Conservation (phyloP, 1,284 basidiomycete genomes). For the Tremellales sp. region DNA sequence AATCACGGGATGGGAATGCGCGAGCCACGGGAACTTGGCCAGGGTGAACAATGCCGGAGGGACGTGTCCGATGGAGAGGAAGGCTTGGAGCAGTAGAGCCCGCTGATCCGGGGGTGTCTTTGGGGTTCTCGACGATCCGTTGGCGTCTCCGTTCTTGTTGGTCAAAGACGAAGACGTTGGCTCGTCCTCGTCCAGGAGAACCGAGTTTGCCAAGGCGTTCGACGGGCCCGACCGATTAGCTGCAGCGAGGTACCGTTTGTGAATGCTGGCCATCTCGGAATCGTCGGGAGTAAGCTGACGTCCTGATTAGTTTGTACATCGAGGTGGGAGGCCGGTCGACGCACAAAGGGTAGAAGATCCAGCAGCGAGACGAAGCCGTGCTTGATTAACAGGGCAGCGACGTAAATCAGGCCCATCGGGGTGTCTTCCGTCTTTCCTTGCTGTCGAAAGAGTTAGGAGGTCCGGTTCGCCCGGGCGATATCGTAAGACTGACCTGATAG, state of each 20-base stretch:
- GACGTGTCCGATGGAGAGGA: conserved; percentile 80
- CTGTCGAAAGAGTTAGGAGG: conserved; percentile 14
- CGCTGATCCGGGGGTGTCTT: conserved; percentile 67
- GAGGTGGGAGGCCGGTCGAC: conserved; percentile 11
- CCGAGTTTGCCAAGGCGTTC: conserved; percentile 84
- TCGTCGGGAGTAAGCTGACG: conserved; percentile 69
- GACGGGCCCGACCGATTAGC: conserved; percentile 62
- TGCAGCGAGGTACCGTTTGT: conserved; percentile 63
- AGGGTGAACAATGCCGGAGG: conserved; percentile 73
- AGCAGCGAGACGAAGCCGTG: conserved; percentile 79
- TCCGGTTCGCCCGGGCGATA: conserved; percentile 5
- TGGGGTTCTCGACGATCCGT: conserved; percentile 22
- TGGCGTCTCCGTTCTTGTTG: conserved; percentile 43
- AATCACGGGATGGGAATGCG: conserved; percentile 73
- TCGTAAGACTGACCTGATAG: conserved; percentile 67
- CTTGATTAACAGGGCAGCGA: conserved; percentile 82
- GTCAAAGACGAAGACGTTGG: conserved; percentile 28
- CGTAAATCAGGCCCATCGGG: conserved; percentile 71
- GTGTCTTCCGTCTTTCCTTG: conserved; percentile 57
- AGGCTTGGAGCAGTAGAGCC: conserved; percentile 69
- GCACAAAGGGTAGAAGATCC: conserved; percentile 57
- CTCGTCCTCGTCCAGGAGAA: conserved; percentile 70
- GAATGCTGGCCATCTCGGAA: conserved; percentile 64
- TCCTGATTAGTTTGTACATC: conserved; percentile 3
- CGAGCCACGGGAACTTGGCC: conserved; percentile 78